Evolutionary conservation across 345 rosid genomes (phyloP), one percentile per base, ranked within the genome.

Genomic region (Gossypium sturtianum): DNA sequence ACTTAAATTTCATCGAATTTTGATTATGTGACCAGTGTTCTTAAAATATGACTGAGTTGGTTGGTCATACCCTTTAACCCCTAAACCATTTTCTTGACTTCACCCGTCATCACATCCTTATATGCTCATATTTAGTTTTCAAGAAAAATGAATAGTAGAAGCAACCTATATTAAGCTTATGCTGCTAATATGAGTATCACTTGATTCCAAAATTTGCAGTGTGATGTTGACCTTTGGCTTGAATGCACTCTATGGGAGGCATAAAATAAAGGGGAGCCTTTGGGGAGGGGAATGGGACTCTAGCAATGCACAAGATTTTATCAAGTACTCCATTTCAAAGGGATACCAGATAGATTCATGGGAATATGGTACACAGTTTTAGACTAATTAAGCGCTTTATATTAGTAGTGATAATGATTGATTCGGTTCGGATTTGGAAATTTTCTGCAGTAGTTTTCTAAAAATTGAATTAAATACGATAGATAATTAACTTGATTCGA

Each of bases 261-360:
- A 88, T 70, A 84, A 84, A 63, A 84, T 83, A 75, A 81, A 72
- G 58, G 79, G 75, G 44, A 59, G 82, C 9, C 81, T 74, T 0
- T 93, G 98, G 99, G 98, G 83, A 59, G 98, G 98, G 73, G 89
- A 86, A 20, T 95, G 99, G 99, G 87, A 91, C 87, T 83, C 87
- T 47, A 78, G 64, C 52, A 95, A 93, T 82, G 92, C 97, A 75
- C 81, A 70, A 80, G 91, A 86, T 80, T 86, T 95, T 74, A 85
- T 95, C 12, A 86, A 87, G 68, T 93, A 95, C 80, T 91, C 99
- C 1, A 80, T 91, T 75, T 86, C 92, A 69, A 86, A 86, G 80
- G 91, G 96, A 72, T 84, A 95, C 81, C 74, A 25, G 27, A 88
- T 95, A 73, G 97, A 95, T 78, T 91, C 98, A 56, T 95, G 99